Evolutionary conservation across 805 yeast genomes (phyloP), one percentile per base, ranked within the genome.

Genomic region (Groenewaldozyma salmanticensis): DNA sequence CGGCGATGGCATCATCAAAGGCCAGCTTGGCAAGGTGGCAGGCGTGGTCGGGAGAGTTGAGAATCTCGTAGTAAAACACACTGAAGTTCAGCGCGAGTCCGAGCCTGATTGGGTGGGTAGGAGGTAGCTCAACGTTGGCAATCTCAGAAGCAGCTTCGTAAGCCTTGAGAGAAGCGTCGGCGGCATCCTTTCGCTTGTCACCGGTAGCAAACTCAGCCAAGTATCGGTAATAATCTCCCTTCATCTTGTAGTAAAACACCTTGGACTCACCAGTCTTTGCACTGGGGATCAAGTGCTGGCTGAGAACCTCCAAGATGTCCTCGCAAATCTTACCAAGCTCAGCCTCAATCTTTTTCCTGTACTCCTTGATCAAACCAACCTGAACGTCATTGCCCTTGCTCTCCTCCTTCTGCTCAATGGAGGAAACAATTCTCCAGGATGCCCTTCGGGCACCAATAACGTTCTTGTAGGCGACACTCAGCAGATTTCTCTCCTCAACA

Each of bases 381-480:
- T 92, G 96, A 53, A 78, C 71, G 59, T 84, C 94, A 62, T 86
- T 85, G 59, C 94, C 95, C 71, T 88, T 88, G 55, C 87, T 81
- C 67, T 88, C 96, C 71, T 90, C 97, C 71, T 87, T 88, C 70
- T 90, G 96, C 69, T 90, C 98, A 59, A 90, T 90, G 37, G 96
- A 86, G 31, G 96, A 87, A 40, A 92, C 96, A 61, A 92, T 87
- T 77, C 98, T 83, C 97, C 97, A 92, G 35, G 96, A 86, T 45
- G 98, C 97, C 72, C 98, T 88, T 61, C 97, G 87, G 45, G 97
- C 95, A 62, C 98, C 98, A 67, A 90, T 90, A 43, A 90, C 97
- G 62, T 90, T 90, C 71, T 90, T 90, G 75, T 90, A 90, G 48
- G 98, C 98, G 56, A 92, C 97, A 27, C 96, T 86, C 58, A 90